Base-by-base conservation (phyloP, 257 asterid genomes). In the Echites panduratus region DNA sequence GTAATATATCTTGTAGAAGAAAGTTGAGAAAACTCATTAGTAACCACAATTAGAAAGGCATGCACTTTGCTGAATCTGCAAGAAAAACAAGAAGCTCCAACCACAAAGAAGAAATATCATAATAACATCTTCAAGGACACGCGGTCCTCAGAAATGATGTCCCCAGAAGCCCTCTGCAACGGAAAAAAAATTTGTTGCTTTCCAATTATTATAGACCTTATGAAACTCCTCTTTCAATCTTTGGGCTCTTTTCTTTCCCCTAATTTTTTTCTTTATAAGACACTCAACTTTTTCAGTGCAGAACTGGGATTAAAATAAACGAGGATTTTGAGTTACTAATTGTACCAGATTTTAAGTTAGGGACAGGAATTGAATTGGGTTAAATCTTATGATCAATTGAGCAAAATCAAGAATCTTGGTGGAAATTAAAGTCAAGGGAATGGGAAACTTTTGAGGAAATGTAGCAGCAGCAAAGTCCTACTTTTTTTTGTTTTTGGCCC, bases 71-170 rank as follows among this genome's bases (percentile, higher is more conserved):
- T 62, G 44, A 32, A 62, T 62, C 68, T 32, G 24, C 68, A 62
- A 32, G 68, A 62, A 38, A 61, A 62, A 35, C 19, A 32, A 1
- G 67, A 61, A 61, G 10, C 20, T 27, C 41, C 43, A 27, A 27
- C 66, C 45, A 62, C 45, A 62, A n/a, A n/a, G 24, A 35, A 61
- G 27, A 54, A 2, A 20, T 1, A 22, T 22, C 24, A 56, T 56
- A 32, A 56, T 56, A 35, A 62, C 12, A 62, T 62, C 68, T 62
- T 62, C 68, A 8, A 16, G 45, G 11, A 32, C 68, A 62, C 68
- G 68, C 68, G 13, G 68, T 16, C 68, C 45, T 62, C 68, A 62
- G 68, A 38, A 62, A 62, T 62, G 68, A 62, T 62, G 44, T 62
- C 68, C 67, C 68, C 68, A 16, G 45, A 6, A 62, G 47, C 45